phyloP scores from a whole-genome alignment of 106 monocot species.

The Cymbidium sinense region DNA sequence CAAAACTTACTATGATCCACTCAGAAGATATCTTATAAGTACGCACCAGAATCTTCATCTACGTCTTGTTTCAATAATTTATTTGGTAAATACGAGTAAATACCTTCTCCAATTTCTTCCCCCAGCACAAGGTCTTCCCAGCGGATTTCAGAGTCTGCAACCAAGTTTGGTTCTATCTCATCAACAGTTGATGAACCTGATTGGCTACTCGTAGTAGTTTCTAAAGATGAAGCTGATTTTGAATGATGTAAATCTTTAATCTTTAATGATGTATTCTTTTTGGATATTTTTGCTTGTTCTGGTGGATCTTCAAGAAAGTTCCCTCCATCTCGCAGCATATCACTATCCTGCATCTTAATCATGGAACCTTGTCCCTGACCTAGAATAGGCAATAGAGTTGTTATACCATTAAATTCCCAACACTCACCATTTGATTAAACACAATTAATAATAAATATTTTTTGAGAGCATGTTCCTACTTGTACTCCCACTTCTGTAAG shows the following conservation, averaged over 20 bases:
- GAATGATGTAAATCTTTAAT: conserved; percentile 4
- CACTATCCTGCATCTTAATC: not conserved
- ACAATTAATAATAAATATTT: not conserved
- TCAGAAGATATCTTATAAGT: not conserved
- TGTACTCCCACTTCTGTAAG: conserved; percentile 3
- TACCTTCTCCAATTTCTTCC: conserved; percentile 35
- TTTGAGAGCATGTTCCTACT: not conserved
- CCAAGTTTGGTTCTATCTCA: conserved; percentile 13
- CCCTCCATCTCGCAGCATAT: not conserved
- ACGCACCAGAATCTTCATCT: not conserved
- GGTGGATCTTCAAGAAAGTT: not conserved
- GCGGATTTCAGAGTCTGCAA: conserved; percentile 16
- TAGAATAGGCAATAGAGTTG: conserved; percentile 2
- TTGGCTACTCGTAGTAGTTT: conserved; percentile 10
- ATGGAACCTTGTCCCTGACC: conserved; percentile 10
- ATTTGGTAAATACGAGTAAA: not conserved
- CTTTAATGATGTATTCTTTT: conserved; percentile 4
- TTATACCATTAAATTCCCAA: not conserved
- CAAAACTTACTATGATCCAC: not conserved
- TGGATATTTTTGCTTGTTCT: conserved; percentile 8
- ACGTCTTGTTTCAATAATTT: not conserved
- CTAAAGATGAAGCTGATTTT: not conserved
- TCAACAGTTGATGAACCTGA: conserved; percentile 6
- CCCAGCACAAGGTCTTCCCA: conserved; percentile 29
- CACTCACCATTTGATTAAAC: not conserved